These are phyloP conservation scores for Umbellularia californica DNA, from an alignment of 164 flowering plant genomes.

Conservation along the genomic window DNA sequence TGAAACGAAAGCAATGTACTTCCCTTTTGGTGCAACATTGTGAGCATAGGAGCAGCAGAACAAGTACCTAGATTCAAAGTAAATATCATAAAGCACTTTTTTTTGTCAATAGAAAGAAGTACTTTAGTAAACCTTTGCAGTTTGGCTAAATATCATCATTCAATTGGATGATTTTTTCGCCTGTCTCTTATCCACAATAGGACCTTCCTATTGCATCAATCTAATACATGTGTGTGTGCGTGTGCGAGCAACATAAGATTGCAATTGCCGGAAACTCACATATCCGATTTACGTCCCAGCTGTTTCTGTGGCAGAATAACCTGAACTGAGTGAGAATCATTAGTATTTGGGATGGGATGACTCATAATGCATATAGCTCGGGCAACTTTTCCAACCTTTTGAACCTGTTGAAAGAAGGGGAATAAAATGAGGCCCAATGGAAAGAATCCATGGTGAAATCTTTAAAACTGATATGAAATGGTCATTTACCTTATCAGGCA, in stretches of 20 bases:
- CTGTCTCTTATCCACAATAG: no score
- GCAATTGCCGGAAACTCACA: constrained; percentile 36
- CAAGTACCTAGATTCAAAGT: constrained; percentile 56
- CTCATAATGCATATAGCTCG: constrained; percentile 98
- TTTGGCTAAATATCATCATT: no score
- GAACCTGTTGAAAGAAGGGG: constrained; percentile 43
- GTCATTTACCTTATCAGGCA: constrained; percentile 65
- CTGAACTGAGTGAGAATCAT: constrained; percentile 88
- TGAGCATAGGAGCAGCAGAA: constrained; percentile 96
- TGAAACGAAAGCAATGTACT: constrained; percentile 88
- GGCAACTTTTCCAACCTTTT: constrained; percentile 85
- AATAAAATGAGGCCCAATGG: constrained; percentile 3
- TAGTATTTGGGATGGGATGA: constrained; percentile 87
- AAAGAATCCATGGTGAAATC: not conserved
- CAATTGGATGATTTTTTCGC: no score
- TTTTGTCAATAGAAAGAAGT: no score
- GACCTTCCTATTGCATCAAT: no score
- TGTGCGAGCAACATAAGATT: not conserved
- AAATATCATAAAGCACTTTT: not conserved
- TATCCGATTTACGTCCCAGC: constrained; percentile 94
- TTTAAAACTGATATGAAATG: not conserved
- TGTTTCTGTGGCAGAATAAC: constrained; percentile 97
- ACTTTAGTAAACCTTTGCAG: no score
- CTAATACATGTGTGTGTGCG: no score
- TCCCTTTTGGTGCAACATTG: constrained; percentile 94